Evolutionary conservation across 2,329 filamentous ascomycete genomes (phyloP).

Genomic region (Penicillium sp.): DNA sequence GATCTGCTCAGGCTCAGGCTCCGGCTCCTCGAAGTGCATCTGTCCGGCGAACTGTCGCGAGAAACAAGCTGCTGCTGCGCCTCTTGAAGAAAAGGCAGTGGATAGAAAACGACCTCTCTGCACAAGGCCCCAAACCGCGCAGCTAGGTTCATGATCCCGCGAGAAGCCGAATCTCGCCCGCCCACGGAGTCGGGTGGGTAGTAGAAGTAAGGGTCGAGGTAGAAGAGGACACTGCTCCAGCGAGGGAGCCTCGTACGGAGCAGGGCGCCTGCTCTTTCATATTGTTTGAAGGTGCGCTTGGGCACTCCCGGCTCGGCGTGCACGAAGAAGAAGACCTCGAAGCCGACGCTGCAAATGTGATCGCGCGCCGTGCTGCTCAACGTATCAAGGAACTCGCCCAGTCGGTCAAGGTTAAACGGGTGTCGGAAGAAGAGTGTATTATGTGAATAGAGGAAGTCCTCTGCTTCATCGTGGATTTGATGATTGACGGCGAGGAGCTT

Average conservation of each 20-base stretch:
- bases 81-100: conserved; percentile 30
- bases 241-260: conserved; percentile 27
- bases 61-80: conserved; percentile 20
- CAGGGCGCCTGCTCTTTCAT: conserved; percentile 27
- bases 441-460: conserved; percentile 35
- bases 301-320: conserved; percentile 34
- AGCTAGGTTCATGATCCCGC: conserved; percentile 32
- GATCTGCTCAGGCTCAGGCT: background rate
- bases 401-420: conserved; percentile 31
- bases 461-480: conserved; percentile 37
- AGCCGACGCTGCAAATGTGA: conserved; percentile 36
- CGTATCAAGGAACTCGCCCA: conserved; percentile 33
- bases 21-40: background rate
- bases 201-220: conserved; percentile 36
- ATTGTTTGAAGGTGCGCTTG: conserved; percentile 33
- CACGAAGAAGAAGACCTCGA: conserved; percentile 39
- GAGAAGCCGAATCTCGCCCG: conserved; percentile 27
- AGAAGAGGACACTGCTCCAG: conserved; percentile 30
- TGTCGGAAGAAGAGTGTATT: conserved; percentile 39
- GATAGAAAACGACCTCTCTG: conserved; percentile 32
- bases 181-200: conserved; percentile 29
- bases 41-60: conserved; percentile 7
- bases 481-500: conserved; percentile 32
- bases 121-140: conserved; percentile 27
- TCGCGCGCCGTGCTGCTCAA: conserved; percentile 31